Conservation (phyloP, 768 basidiomycete genomes). For the Tulasnella sp. region DNA sequence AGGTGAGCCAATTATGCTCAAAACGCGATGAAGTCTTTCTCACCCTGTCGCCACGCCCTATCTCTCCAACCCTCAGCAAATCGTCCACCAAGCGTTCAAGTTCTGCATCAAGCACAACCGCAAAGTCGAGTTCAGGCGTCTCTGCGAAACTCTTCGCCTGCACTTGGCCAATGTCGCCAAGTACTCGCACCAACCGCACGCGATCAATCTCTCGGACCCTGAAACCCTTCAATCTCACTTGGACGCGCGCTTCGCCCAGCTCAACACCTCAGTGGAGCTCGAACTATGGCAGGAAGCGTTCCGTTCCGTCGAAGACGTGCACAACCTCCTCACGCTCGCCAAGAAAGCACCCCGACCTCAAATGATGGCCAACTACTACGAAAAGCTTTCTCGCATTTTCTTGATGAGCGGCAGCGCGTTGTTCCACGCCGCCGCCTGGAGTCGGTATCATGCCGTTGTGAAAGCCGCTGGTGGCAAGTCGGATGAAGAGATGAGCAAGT, state of each 20-base stretch:
- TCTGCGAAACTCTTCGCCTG: constrained; percentile 91
- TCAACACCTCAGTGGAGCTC: constrained; percentile 92
- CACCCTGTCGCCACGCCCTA: neutral
- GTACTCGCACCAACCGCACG: constrained; percentile 85
- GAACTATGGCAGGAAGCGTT: constrained; percentile 99
- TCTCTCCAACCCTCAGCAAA: constrained; percentile 42
- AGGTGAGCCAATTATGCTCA: constrained; percentile 39
- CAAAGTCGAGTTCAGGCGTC: constrained; percentile 92
- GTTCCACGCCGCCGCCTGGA: constrained; percentile 96
- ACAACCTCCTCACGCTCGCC: constrained; percentile 85
- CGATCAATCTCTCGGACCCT: constrained; percentile 90
- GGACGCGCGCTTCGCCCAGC: constrained; percentile 92
- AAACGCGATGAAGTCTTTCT: neutral
- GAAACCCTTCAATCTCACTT: constrained; percentile 93
- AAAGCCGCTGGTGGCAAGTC: constrained; percentile 60
- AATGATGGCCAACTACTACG: constrained; percentile 99
- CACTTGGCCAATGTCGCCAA: constrained; percentile 92
- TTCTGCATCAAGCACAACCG: constrained; percentile 91
- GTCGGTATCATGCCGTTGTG: constrained; percentile 65
- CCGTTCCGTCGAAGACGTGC: constrained; percentile 95
- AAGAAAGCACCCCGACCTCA: constrained; percentile 85
- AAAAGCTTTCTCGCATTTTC: constrained; percentile 95
- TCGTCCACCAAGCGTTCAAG: constrained; percentile 94
- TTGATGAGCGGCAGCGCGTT: constrained; percentile 88
- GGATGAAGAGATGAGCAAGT: constrained; percentile 64